Conservation (phyloP, 2,329 filamentous ascomycete species). For the Tolypocladium pustulatum region DNA sequence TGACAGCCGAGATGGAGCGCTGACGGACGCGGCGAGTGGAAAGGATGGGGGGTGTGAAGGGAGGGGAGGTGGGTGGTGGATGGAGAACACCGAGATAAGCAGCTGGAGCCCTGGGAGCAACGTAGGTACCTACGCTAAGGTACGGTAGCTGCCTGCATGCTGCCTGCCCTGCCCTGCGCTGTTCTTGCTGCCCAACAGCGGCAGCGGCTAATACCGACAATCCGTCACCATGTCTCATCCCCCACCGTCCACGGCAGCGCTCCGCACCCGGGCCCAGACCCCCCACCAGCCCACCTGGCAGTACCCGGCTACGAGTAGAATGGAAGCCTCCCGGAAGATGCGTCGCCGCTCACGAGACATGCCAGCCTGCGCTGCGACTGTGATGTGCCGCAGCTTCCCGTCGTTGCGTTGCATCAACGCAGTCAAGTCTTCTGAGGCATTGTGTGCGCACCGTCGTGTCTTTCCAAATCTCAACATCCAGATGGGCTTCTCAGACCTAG, state of each 20-base stretch:
- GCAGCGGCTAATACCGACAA: slow-evolving; percentile 1
- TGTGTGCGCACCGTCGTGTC: neutral
- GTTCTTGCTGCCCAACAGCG: neutral
- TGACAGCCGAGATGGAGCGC: neutral
- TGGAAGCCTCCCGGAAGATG: neutral
- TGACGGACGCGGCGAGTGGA: neutral
- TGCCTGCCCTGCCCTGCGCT: neutral
- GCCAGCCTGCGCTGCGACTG: neutral
- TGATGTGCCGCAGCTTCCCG: neutral
- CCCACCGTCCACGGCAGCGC: neutral
- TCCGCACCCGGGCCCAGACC: neutral
- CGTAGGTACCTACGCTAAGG: neutral
- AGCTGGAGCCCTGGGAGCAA: too few relatives aligned
- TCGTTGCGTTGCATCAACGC: neutral
- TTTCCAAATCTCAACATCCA: too few relatives aligned
- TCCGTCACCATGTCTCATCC: slow-evolving; percentile 1
- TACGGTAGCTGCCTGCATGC: too few relatives aligned
- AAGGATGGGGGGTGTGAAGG: neutral
- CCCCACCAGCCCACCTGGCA: neutral
- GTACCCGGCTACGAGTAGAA: neutral
- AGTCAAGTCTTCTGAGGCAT: neutral
- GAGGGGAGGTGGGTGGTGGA: neutral
- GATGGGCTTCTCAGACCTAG: too few relatives aligned
- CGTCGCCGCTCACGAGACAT: neutral
- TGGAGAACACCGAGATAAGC: too few relatives aligned